phyloP scores from a whole-genome alignment of 352 stramenopile genomes.

The Phytophthora kernoviae region DNA sequence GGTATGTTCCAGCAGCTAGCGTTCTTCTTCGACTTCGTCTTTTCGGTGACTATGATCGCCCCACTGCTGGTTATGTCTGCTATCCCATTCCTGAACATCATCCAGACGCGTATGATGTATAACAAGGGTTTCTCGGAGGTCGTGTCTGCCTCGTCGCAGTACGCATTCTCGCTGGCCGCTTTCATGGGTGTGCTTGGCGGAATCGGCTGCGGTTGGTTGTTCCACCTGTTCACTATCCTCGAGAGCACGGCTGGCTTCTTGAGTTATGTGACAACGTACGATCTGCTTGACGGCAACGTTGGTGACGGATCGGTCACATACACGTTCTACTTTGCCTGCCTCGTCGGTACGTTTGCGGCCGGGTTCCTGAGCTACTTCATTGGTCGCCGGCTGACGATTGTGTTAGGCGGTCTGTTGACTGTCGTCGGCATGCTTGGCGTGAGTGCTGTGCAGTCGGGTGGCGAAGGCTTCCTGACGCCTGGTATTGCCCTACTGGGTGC shows the following conservation, averaged over 20 bases:
- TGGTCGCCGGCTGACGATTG: conserved; percentile 74
- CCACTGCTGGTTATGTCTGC: conserved; percentile 80
- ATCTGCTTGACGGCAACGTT: conserved; percentile 60
- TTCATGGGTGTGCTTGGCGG: conserved; percentile 80
- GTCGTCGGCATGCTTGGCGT: conserved; percentile 78
- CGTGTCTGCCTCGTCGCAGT: conserved; percentile 85
- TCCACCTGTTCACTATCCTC: conserved; percentile 77
- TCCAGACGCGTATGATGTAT: conserved; percentile 92
- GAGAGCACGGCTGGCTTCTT: conserved; percentile 79
- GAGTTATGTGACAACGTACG: conserved; percentile 81
- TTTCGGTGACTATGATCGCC: conserved; percentile 73
- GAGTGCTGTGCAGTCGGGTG: conserved; percentile 55
- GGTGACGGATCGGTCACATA: conserved; percentile 73
- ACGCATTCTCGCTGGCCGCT: conserved; percentile 81
- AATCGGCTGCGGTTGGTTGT: conserved; percentile 76
- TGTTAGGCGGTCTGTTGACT: conserved; percentile 66
- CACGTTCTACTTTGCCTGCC: conserved; percentile 63
- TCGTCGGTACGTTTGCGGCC: conserved; percentile 56
- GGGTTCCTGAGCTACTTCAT: conserved; percentile 74
- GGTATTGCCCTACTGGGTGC: conserved; percentile 66
- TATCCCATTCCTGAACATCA: conserved; percentile 87
- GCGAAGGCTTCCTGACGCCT: conserved; percentile 63
- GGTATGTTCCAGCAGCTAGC: conserved; percentile 79
- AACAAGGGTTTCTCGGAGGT: conserved; percentile 90
- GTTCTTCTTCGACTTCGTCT: conserved; percentile 89